Base-by-base conservation (phyloP, 2,329 filamentous ascomycete species). In the Arachnomyces sp. region DNA sequence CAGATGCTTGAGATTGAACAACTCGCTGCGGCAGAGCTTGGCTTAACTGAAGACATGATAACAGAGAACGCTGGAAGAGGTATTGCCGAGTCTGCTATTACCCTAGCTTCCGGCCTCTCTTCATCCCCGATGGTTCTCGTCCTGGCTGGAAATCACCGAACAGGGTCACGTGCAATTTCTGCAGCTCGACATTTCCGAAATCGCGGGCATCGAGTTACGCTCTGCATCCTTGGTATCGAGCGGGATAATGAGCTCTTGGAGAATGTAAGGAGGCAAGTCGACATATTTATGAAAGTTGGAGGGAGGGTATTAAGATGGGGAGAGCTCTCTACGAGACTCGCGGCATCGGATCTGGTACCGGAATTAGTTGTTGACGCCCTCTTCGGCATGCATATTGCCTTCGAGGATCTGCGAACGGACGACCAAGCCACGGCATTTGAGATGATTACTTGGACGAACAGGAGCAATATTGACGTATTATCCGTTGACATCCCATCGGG, bases 1-100 rank as follows among this genome's bases (percentile, higher is more conserved):
- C 87, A 94, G 56, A 92, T 95, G 77, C 76, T 94, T 18, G 90
- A 92, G 46, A 76, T 96, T 1, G 92, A 96, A 63, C 89, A 92
- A 54, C 84, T 93, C 41, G 88, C 89, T 0, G 82, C 88, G 44
- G 82, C 85, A 31, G 88, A 95, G 49, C 77, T 93, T 42, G 88
- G 88, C 4, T 71, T 96, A 34, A 84, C 82, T 0, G 87, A 94
- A 57, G 86, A 92, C 39, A 81, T 95, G 61, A 86, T 96, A 69
- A 81, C 86, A 1, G 92, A 96, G 56, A 95, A 90, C 56, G 84
- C 89, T 1, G 90, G 85, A 13, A 79, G 90, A 17, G 85, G 87
- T 32, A 85, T 96, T 45, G 88, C 89, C 3, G 83, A 94, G 63
- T 63, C 61, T 15, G 82, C 89, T 18, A 81, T 86, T 1, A 71